phyloP scores from a whole-genome alignment of 139 green algal genomes.

The Closterium sp. region DNA sequence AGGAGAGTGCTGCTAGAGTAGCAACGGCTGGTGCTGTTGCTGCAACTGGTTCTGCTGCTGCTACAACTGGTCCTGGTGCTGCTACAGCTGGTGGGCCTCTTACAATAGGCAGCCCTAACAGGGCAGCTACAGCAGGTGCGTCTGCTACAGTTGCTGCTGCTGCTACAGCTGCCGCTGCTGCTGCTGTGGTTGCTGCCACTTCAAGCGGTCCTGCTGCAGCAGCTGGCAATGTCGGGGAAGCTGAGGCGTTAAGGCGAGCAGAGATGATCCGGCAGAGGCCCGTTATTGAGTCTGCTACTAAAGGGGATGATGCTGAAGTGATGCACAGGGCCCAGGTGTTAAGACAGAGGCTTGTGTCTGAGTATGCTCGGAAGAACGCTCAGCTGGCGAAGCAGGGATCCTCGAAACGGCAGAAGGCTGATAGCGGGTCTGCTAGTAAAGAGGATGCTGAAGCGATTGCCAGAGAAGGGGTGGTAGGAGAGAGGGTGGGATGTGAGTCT shows the following conservation, averaged over 20 bases:
- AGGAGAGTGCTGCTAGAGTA: background rate
- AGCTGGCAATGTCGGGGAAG: too few relatives aligned
- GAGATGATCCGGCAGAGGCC: too few relatives aligned
- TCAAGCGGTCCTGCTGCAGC: background rate
- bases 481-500: too few relatives aligned
- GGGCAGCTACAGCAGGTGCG: background rate
- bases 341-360: background rate
- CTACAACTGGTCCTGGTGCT: background rate
- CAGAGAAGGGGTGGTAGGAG: too few relatives aligned
- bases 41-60: too few relatives aligned
- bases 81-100: background rate
- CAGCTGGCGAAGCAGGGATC: background rate
- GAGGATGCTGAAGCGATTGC: background rate
- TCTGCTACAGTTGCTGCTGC: background rate
- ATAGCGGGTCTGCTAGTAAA: background rate
- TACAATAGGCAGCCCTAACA: background rate
- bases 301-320: background rate
- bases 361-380: background rate
- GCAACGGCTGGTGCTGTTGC: too few relatives aligned
- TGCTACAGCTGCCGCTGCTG: background rate
- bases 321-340: background rate
- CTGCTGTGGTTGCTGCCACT: background rate
- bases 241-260: too few relatives aligned
- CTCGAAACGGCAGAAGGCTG: background rate
- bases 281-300: background rate